phyloP scores from a whole-genome alignment of 2,329 filamentous ascomycete species.

The Diaporthe ilicicola region DNA sequence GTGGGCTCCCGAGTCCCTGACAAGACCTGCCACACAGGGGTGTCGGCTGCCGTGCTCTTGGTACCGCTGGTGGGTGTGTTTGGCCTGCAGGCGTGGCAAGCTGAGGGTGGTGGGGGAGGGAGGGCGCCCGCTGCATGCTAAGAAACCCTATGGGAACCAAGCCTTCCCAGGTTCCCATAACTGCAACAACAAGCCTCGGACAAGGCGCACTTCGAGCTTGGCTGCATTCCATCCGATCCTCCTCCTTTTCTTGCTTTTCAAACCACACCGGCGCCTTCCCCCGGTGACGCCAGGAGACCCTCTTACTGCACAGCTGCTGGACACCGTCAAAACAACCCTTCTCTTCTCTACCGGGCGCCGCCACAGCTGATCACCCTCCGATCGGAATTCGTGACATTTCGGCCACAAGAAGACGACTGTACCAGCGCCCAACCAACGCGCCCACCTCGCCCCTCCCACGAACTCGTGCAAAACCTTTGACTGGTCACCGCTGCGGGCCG shows the following conservation, averaged over 20 bases:
- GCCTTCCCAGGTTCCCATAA: conserved; percentile 7
- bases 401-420: not conserved
- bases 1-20: conserved; percentile 11
- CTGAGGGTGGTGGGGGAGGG: conserved; percentile 9
- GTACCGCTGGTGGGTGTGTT: not conserved
- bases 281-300: conserved; percentile 15
- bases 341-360: not conserved
- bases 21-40: conserved; percentile 13
- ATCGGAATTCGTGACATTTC: conserved; percentile 1
- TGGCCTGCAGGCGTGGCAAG: not conserved
- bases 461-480: not conserved
- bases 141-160: not conserved
- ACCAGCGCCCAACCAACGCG: not conserved
- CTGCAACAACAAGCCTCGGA: conserved; percentile 17
- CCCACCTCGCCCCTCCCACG: not conserved
- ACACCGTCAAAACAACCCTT: not conserved
- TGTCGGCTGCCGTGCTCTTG: not conserved
- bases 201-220: conserved; percentile 14
- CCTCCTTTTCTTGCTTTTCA: not conserved
- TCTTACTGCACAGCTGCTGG: conserved; percentile 1
- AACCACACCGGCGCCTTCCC: not conserved
- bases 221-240: conserved; percentile 13
- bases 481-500: not conserved
- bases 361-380: not conserved
- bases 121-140: conserved; percentile 14